A percentile compares a stretch with the other conserved stretches of the same genome.
These are phyloP conservation scores for Trichophyton mentagrophytes DNA, from an alignment of 2,329 filamentous ascomycete genomes.

Conservation along the genomic window DNA sequence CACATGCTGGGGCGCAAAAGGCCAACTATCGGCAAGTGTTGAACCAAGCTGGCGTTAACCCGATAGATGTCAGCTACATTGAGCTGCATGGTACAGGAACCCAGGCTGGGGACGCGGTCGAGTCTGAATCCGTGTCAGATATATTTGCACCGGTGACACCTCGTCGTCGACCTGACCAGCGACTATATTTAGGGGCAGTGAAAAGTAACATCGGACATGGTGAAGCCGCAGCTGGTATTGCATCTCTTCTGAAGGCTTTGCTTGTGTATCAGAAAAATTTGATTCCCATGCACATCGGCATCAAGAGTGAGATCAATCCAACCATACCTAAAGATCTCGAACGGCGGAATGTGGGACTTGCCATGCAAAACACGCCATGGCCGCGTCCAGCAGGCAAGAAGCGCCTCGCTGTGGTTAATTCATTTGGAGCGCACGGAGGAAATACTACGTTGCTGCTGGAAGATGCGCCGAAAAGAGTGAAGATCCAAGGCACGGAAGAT, in stretches of 20 bases:
- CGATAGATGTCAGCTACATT: conserved; percentile 18
- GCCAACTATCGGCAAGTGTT: conserved; percentile 58
- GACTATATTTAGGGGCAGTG: conserved; percentile 17
- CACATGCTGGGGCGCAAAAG: conserved; percentile 64
- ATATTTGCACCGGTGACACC: conserved; percentile 44
- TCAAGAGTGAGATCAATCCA: neutral
- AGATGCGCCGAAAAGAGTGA: conserved; percentile 14
- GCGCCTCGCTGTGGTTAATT: conserved; percentile 45
- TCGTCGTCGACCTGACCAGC: neutral
- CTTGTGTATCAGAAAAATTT: conserved; percentile 17
- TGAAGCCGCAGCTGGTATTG: conserved; percentile 20
- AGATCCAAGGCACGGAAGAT: neutral
- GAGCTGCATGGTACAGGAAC: conserved; percentile 2
- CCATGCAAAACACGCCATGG: conserved; percentile 11
- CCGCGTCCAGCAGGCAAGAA: conserved; percentile 10
- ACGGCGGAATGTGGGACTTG: conserved; percentile 9
- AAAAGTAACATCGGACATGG: conserved; percentile 23
- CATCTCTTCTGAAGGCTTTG: conserved; percentile 20
- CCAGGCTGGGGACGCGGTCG: conserved; percentile 5
- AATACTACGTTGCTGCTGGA: conserved; percentile 37
- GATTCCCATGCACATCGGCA: conserved; percentile 17
- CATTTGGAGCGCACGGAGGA: conserved; percentile 57
- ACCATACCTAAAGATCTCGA: conserved; percentile 7
- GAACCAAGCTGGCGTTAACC: conserved; percentile 51
- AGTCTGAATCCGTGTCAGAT: conserved; percentile 49